Evolutionary conservation across 208 protist genomes (phyloP).

Genomic region (Leishmania aethiopica): DNA sequence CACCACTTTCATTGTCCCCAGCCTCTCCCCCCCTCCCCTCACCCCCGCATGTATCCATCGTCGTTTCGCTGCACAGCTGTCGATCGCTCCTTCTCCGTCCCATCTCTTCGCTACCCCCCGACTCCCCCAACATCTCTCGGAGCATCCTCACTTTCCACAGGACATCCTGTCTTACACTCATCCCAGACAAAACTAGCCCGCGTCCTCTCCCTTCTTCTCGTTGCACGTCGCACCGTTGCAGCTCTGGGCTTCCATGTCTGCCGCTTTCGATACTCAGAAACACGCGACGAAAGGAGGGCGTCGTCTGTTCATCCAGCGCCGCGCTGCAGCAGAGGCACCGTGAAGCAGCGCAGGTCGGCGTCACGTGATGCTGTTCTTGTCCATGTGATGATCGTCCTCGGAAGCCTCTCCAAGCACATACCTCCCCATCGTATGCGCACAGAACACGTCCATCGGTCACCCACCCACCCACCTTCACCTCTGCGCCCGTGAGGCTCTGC

Average conservation of each 20-base stretch:
- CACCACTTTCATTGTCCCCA: background rate
- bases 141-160: background rate
- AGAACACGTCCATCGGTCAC: background rate
- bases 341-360: constrained; percentile 3
- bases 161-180: background rate
- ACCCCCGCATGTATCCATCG: background rate
- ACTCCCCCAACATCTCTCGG: background rate
- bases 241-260: background rate
- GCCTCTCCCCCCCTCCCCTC: too few relatives aligned
- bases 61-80: background rate
- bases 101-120: background rate
- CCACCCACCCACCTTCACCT: background rate
- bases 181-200: background rate
- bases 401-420: background rate
- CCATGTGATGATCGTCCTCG: background rate
- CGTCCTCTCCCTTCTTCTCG: background rate
- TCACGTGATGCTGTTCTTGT: background rate
- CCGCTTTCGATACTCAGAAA: background rate
- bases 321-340: background rate
- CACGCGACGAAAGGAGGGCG: background rate
- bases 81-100: background rate
- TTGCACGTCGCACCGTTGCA: background rate
- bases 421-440: background rate
- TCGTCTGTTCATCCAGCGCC: background rate
- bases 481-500: constrained; percentile 8